phyloP scores from a whole-genome alignment of 2,329 filamentous ascomycete species.

The Byssothecium circinans region DNA sequence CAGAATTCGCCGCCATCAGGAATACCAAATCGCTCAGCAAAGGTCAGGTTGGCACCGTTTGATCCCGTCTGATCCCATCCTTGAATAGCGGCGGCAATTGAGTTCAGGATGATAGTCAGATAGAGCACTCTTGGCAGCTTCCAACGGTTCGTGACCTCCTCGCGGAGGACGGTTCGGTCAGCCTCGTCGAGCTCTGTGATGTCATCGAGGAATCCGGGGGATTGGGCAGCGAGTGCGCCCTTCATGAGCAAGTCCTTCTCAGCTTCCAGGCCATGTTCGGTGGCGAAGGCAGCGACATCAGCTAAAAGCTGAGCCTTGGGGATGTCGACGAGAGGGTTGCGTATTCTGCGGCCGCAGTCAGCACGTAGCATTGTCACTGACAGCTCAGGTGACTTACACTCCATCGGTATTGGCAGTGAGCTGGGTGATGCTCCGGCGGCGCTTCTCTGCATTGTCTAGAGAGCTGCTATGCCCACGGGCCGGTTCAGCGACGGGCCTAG shows the following conservation, averaged over 20 bases:
- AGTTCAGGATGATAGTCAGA: slow-evolving; percentile 67
- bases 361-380: neutral
- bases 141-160: slow-evolving; percentile 67
- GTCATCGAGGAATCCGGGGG: slow-evolving; percentile 63
- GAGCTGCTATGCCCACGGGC: slow-evolving; percentile 20
- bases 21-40: slow-evolving; percentile 48
- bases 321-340: slow-evolving; percentile 61
- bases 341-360: slow-evolving; percentile 47
- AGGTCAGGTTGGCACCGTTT: slow-evolving; percentile 60
- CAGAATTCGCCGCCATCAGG: slow-evolving; percentile 27
- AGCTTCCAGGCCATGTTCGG: slow-evolving; percentile 60
- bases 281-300: slow-evolving; percentile 64
- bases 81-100: slow-evolving; percentile 67
- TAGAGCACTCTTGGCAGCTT: slow-evolving; percentile 60
- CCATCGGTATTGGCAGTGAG: slow-evolving; percentile 34
- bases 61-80: slow-evolving; percentile 65
- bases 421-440: slow-evolving; percentile 24
- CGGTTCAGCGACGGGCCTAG: slow-evolving; percentile 21
- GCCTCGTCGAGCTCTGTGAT: slow-evolving; percentile 64
- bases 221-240: slow-evolving; percentile 69
- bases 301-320: slow-evolving; percentile 55
- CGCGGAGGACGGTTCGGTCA: slow-evolving; percentile 60
- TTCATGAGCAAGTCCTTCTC: slow-evolving; percentile 59
- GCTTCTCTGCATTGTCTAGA: slow-evolving; percentile 25
- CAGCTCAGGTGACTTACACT: slow-evolving; percentile 28